These are phyloP conservation scores for Sanghuangporus weigelae DNA, from an alignment of 1,284 basidiomycete genomes.

Conservation along the genomic window DNA sequence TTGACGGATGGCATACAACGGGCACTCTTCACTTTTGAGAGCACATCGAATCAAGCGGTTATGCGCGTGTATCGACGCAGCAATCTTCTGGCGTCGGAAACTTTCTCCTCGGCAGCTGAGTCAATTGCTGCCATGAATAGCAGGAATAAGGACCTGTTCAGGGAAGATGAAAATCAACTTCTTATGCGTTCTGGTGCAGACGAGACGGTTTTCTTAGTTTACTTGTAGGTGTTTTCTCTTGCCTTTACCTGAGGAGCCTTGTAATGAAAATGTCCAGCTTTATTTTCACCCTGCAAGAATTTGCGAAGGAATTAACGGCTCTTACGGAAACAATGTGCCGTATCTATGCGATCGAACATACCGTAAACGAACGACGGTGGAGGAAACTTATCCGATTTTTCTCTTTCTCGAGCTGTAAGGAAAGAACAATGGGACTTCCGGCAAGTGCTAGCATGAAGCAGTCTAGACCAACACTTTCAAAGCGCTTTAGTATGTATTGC, in stretches of 20 bases:
- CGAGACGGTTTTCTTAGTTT: slow-evolving; percentile 74
- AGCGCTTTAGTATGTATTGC: slow-evolving; percentile 37
- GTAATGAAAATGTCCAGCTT: slow-evolving; percentile 51
- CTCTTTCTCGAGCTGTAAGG: not conserved
- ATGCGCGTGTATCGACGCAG: slow-evolving; percentile 67
- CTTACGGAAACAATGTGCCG: slow-evolving; percentile 79
- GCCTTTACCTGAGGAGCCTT: not conserved
- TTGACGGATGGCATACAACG: slow-evolving; percentile 63
- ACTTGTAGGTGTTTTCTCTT: slow-evolving; percentile 61
- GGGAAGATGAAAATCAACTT: slow-evolving; percentile 44
- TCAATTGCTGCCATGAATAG: not conserved
- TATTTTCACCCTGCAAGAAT: slow-evolving; percentile 91
- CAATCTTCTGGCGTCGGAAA: slow-evolving; percentile 33
- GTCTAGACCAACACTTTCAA: slow-evolving; percentile 17
- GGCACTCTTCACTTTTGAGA: slow-evolving; percentile 71
- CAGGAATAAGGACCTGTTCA: slow-evolving; percentile 33
- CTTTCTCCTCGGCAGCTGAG: not conserved
- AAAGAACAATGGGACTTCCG: not conserved
- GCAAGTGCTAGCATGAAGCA: not conserved
- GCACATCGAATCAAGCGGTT: slow-evolving; percentile 77
- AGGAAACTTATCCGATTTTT: slow-evolving; percentile 22
- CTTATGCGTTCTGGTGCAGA: slow-evolving; percentile 18
- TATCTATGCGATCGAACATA: slow-evolving; percentile 59
- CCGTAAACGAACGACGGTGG: slow-evolving; percentile 38
- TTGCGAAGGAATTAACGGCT: slow-evolving; percentile 74